Base-by-base conservation (phyloP, 2,329 filamentous ascomycete genomes). In the Exserohilum turcica region DNA sequence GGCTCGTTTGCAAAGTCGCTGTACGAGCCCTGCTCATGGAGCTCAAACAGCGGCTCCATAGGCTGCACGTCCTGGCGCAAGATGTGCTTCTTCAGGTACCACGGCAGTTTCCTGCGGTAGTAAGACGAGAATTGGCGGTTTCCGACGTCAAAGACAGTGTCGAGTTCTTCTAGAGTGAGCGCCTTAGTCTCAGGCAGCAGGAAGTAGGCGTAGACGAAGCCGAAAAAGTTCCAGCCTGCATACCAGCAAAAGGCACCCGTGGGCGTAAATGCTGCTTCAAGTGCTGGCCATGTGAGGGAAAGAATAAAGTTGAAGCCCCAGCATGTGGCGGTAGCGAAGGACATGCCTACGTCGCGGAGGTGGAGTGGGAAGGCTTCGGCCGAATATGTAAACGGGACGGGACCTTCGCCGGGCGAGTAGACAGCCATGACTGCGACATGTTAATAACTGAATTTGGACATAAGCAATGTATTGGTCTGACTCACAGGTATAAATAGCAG, bases 281-380 rank as follows among this genome's bases (percentile, higher is more conserved):
- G 65, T 0, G 77, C 76, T 0, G 82, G 82, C 80, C 81, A 84
- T 1, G 81, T 82, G 12, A 83, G 76, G 0, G 77, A 77, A 1
- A 83, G 72, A 13, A 81, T 68, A 55, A 79, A 80, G 66, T 85
- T 84, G 75, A 84, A 84, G 51, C 81, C 80, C 81, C 82, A 84
- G 19, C 79, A 82, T 40, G 80, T 83, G 0, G 82, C 80, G 0
- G 81, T 84, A 0, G 82, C 64, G 37, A 74, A 72, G 3, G 64
- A 67, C 74, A 76, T 76, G 18, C 74, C 74, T 24, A 74, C 52
- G 33, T 77, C 76, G 57, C 78, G 75, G 36, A 79, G 71, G 33
- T 78, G 77, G 15, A 78, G 72, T 0, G 77, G 78, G 62, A 78
- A 79, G 0, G 72, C 67, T 49, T 80, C 78, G 12, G 78, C 78